Base-by-base conservation (phyloP, 2,329 filamentous ascomycete species). In the Aspergillus felis region DNA sequence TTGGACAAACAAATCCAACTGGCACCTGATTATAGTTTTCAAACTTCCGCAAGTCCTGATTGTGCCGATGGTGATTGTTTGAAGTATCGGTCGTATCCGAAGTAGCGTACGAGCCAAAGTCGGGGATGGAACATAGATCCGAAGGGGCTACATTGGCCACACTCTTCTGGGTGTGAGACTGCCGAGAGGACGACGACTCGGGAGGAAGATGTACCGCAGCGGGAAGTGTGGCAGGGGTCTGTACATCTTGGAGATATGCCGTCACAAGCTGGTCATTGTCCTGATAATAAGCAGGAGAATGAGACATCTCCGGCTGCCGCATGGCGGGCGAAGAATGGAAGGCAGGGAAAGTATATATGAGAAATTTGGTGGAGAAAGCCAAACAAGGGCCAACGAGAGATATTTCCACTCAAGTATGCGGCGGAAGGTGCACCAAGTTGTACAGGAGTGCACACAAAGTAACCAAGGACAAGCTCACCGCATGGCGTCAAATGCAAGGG, bases 251-350 rank as follows among this genome's bases (percentile, higher is more conserved):
- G 51, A 62, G 63, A 51, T 65, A 63, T 55, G 64, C 54, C 28
- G 66, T 61, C 54, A 64, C 59, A 59, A 66, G 60, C 42, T 65
- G 60, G 51, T 62, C 66, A 55, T 67, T 62, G 38, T 67, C 64
- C 53, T 73, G 68, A 58, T 67, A 67, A 55, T 72, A 71, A 62
- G 66, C 68, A 61, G 71, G 64, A 61, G 66, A 70, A 68, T 73
- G 68, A 63, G 70, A 68, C 71, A 73, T 74, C 63, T 70, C 71
- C 61, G 68, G 70, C 50, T 66, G 66, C 61, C 57, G 62, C 71
- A 73, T 73, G 57, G 58, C 61, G 59, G 64, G 57, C 55, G 57
- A 56, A 57, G 50, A 57, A 51, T 53, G 49, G 41, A 50, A 46
- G 50, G 52, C 51, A 56, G 41, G 53, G 58, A 52, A 50, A 57